These are phyloP conservation scores for Aureobasidium sp. DNA, from an alignment of 2,329 filamentous ascomycete species.

Conservation along the genomic window DNA sequence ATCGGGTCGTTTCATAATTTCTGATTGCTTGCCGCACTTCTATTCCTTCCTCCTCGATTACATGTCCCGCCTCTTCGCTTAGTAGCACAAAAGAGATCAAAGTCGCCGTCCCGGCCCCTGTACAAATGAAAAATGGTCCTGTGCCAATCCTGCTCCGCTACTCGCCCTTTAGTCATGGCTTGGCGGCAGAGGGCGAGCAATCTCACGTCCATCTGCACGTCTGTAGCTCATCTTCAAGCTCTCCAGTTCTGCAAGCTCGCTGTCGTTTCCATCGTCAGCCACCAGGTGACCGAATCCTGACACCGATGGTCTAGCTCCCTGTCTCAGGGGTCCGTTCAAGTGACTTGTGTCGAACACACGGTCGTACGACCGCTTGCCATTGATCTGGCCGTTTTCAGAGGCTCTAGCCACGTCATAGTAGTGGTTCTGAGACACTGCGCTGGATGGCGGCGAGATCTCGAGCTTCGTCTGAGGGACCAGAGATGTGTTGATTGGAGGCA, in stretches of 20 bases:
- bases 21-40: neutral
- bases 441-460: conserved; percentile 41
- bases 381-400: conserved; percentile 24
- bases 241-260: conserved; percentile 26
- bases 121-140: neutral
- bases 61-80: neutral
- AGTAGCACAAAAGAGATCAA: neutral
- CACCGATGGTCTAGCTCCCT: conserved; percentile 36
- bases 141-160: neutral
- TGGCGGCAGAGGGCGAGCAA: conserved; percentile 23
- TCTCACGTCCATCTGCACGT: conserved; percentile 37
- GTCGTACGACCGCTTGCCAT: conserved; percentile 41
- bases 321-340: conserved; percentile 36
- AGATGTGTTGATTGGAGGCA: conserved; percentile 38
- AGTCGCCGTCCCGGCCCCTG: neutral
- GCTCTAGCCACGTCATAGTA: conserved; percentile 15
- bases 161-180: conserved; percentile 6
- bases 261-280: conserved; percentile 33
- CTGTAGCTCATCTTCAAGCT: conserved; percentile 39
- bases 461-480: conserved; percentile 32
- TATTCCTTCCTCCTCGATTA: conserved; percentile 4
- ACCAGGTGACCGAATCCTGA: neutral
- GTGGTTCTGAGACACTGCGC: conserved; percentile 28
- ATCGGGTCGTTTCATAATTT: neutral
- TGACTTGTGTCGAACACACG: conserved; percentile 40